Base-by-base conservation (phyloP, 73 alveolate genomes). In the Durusdinium trenchii region DNA sequence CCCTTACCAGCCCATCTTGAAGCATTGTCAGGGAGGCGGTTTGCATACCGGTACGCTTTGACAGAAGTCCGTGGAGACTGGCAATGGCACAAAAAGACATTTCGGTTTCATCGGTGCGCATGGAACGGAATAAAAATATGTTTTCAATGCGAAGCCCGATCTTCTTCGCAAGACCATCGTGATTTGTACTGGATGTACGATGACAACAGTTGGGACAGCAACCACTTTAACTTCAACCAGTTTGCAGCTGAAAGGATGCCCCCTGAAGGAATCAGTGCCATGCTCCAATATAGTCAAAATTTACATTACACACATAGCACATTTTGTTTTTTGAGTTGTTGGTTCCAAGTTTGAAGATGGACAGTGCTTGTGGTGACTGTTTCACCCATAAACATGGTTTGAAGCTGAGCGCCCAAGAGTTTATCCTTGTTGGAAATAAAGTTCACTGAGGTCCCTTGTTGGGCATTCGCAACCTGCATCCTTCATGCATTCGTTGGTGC, bases 401-500 rank as follows among this genome's bases (percentile, higher is more conserved):
- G n/a, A n/a, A n/a, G n/a, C n/a, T n/a, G n/a, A n/a, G n/a, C n/a
- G n/a, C n/a, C n/a, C n/a, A n/a, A n/a, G n/a, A n/a, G n/a, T n/a
- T n/a, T n/a, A n/a, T n/a, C n/a, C n/a, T n/a, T n/a, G n/a, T n/a
- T n/a, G n/a, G n/a, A n/a, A n/a, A n/a, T n/a, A n/a, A n/a, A n/a
- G n/a, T n/a, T n/a, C n/a, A n/a, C 38, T 6, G 38, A 75, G 86
- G 86, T 42, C 86, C 86, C 7, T 16, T 40, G n/a, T 6, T 75
- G 20, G 57, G 86, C 1, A 10, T 75, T 32, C 57, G n/a, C 38
- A 9, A 75, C 23, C 43, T 75, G 38, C 60, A 75, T 42, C 86
- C 86, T 10, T 75, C 86, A 38, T 42, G 38, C 60, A 42, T 75
- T 1, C 64, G 90, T 20, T 79, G 90, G 90, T 79, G 90, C 69